These are phyloP conservation scores for Salinomyces thailandicus DNA, from an alignment of 2,329 filamentous ascomycete species.

Conservation along the genomic window DNA sequence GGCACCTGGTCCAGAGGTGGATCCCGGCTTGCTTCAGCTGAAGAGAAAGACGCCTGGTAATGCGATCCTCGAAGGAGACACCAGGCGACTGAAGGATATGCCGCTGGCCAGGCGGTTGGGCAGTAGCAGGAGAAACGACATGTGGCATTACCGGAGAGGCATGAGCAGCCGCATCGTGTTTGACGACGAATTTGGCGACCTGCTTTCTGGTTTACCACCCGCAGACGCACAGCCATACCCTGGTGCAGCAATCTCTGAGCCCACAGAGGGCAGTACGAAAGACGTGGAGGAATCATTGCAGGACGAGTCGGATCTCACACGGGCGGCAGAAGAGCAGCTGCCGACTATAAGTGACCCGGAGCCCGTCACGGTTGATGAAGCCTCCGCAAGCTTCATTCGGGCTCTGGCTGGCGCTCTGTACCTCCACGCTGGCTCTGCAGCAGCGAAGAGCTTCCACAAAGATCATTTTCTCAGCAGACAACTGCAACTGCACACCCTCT, in stretches of 20 bases:
- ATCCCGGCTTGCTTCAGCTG: conserved; percentile 83
- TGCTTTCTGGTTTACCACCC: conserved; percentile 24
- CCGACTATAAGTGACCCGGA: conserved; percentile 1
- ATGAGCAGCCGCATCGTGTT: conserved; percentile 68
- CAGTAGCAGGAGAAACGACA: conserved; percentile 28
- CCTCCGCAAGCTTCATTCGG: conserved; percentile 67
- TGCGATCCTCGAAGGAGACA: conserved; percentile 23
- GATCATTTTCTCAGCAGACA: conserved; percentile 59
- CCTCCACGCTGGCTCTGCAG: conserved; percentile 66
- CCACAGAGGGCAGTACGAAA: conserved; percentile 4
- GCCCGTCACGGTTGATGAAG: conserved; percentile 43
- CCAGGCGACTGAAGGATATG: conserved; percentile 23
- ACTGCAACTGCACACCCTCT: conserved; percentile 54
- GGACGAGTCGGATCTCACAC: neutral
- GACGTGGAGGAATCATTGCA: neutral
- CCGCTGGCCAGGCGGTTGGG: conserved; percentile 7
- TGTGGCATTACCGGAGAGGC: conserved; percentile 53
- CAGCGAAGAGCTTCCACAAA: conserved; percentile 72
- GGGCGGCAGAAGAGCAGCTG: neutral
- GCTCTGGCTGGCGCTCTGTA: conserved; percentile 79
- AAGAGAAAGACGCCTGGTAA: conserved; percentile 38
- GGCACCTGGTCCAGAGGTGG: conserved; percentile 79
- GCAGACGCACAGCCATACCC: conserved; percentile 18
- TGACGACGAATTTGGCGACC: conserved; percentile 76
- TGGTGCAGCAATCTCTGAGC: conserved; percentile 10